Evolutionary conservation across 768 basidiomycete genomes (phyloP), one percentile per base, ranked within the genome.

Genomic region (Mycena venus): DNA sequence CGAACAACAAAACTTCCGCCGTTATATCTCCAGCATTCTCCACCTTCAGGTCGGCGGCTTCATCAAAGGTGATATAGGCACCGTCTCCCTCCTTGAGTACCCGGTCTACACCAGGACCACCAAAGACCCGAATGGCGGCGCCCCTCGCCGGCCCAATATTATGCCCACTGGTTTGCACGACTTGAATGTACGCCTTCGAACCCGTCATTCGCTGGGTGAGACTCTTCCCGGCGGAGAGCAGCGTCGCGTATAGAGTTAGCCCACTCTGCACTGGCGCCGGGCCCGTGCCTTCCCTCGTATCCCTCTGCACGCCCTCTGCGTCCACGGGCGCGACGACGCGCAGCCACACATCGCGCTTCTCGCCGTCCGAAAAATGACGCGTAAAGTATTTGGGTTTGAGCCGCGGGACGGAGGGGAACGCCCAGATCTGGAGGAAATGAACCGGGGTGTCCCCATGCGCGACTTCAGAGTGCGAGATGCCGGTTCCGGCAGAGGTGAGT

Each of bases 401-500:
- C 6, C 86, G 81, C 6, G 82, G 75, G 0, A 81, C 82, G 66
- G 83, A 81, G 0, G 89, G 89, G 0, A 86, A 9, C 44, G 88
- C 84, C 89, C 89, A 90, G 73, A 90, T 90, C 74, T 90, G 89
- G 25, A 89, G 85, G 82, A 90, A 90, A 72, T 90, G 89, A 6
- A 87, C 88, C 61, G 82, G 83, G 42, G 81, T 81, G 40, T 79
- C 58, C 21, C 88, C 87, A 66, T 88, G 79, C 2, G 86, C 83
- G 53, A 88, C 88, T 80, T 90, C 89, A 34, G 92, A 93, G 82
- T 99, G 97, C 0, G 91, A 88, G 78, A 99, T 98, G 4, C 98
- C 98, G 0, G 94, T 97, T 11, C 97, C 97, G 0, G 97, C 92
- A 1, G 94, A 96, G 2, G 97, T 97, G 85, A 98, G 91, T 82